Evolutionary conservation across 164 flowering plant genomes (phyloP), one percentile per base, ranked within the genome.

Genomic region (Buxus sempervirens): DNA sequence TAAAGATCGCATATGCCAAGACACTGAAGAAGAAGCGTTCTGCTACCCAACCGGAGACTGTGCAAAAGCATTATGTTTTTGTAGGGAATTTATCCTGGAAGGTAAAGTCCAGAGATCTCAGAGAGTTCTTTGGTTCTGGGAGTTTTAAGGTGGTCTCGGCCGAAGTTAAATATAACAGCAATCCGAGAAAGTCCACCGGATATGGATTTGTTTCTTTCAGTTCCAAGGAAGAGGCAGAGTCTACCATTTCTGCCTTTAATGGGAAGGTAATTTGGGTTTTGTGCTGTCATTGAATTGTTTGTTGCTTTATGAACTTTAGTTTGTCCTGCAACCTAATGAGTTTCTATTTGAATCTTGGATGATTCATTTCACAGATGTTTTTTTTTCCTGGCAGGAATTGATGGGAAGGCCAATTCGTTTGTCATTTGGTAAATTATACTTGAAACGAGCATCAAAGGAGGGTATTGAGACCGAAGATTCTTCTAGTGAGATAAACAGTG

Each of bases 131-230:
- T 73, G 67, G 61, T 62, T 73, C 86, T n/a, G 76, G 72, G 27
- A 70, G 67, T 62, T 66, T 57, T 41, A 77, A 78, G 51, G 80
- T 82, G 60, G 80, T 83, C 60, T 72, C 86, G 54, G 92, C 92
- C 5, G 86, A 86, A 70, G 76, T 90, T 57, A 80, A 88, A 60
- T 88, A 80, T 68, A 79, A 83, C 59, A 89, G 76, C 14, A 82
- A 82, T 69, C 87, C 93, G 9, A 82, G 89, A 77, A 80, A 74
- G 60, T 69, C 93, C 0, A 77, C 84, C 42, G 98, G 98, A 0
- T 89, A 89, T 82, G 98, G 98, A 45, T 93, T 88, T 77, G 92
- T 93, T 56, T 74, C 90, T 19, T 90, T 85, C 77, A 60, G 69
- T 69, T 67, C 88, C 25, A 83, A 79, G 76, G 86, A 82, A 55